phyloP scores from a whole-genome alignment of 2,329 filamentous ascomycete species.

The Diaporthe citri region DNA sequence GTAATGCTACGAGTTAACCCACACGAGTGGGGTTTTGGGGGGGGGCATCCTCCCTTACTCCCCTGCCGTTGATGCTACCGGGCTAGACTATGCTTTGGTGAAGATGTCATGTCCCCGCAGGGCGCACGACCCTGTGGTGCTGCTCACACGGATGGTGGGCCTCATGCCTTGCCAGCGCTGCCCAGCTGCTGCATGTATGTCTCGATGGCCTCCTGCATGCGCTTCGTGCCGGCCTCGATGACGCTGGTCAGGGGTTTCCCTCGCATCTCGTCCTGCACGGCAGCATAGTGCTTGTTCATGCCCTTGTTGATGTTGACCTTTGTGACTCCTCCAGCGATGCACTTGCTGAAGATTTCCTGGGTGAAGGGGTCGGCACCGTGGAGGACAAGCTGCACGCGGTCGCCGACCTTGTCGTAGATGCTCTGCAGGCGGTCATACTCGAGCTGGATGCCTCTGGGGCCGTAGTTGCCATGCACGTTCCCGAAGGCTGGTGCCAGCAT shows the following conservation, averaged over 20 bases:
- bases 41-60: background rate
- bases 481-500: constrained; percentile 82
- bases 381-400: constrained; percentile 59
- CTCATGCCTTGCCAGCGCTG: constrained; percentile 58
- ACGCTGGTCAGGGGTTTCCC: constrained; percentile 61
- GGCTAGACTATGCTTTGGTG: background rate
- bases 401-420: constrained; percentile 58
- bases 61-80: background rate
- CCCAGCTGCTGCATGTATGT: constrained; percentile 60
- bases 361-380: constrained; percentile 63
- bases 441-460: constrained; percentile 71
- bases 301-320: constrained; percentile 67
- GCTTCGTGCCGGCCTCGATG: constrained; percentile 60
- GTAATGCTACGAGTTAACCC: background rate
- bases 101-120: too few species aligned
- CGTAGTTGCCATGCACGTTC: constrained; percentile 82
- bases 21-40: background rate
- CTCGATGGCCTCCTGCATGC: constrained; percentile 63
- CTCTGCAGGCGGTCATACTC: constrained; percentile 67
- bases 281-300: constrained; percentile 62
- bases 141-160: constrained; percentile 12
- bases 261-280: constrained; percentile 58
- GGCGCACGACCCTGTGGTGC: background rate
- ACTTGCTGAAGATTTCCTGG: constrained; percentile 57
- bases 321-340: constrained; percentile 59